phyloP scores from a whole-genome alignment of 768 basidiomycete species.

The Arthromyces matolae region DNA sequence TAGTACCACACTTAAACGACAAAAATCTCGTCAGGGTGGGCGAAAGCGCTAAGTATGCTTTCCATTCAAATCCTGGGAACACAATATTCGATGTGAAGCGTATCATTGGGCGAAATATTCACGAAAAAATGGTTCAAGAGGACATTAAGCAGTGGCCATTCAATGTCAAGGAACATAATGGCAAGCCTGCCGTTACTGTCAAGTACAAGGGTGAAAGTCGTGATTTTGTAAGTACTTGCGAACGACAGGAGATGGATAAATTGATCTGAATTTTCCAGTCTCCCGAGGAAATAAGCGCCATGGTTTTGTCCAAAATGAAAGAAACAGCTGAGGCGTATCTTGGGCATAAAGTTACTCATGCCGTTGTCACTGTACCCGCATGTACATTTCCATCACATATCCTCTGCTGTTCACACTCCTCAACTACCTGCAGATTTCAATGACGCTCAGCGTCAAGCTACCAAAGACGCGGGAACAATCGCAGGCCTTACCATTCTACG shows the following conservation, averaged over 20 bases:
- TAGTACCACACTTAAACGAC: neutral
- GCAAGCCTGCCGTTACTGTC: conserved; percentile 51
- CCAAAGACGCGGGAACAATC: conserved; percentile 96
- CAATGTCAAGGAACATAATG: conserved; percentile 38
- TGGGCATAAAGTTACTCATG: conserved; percentile 93
- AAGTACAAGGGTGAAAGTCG: conserved; percentile 54
- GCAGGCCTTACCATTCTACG: conserved; percentile 93
- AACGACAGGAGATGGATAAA: neutral
- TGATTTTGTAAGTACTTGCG: conserved; percentile 42
- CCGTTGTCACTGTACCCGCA: conserved; percentile 96
- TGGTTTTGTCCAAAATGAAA: conserved; percentile 98
- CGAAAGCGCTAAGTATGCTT: conserved; percentile 16
- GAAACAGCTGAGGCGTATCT: conserved; percentile 99
- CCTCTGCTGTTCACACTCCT: conserved; percentile 8
- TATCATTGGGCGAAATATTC: conserved; percentile 49
- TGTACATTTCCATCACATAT: conserved; percentile 33
- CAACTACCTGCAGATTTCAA: conserved; percentile 75
- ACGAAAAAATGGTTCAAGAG: conserved; percentile 42
- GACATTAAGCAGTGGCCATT: conserved; percentile 52
- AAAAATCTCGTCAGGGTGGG: conserved; percentile 6
- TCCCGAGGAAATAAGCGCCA: conserved; percentile 73
- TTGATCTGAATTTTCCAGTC: conserved; percentile 29
- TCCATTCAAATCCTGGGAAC: conserved; percentile 15
- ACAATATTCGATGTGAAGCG: conserved; percentile 56
- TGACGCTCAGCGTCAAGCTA: conserved; percentile 98